Evolutionary conservation across 768 basidiomycete genomes (phyloP).

Genomic region (Rhodotorula babjevae): DNA sequence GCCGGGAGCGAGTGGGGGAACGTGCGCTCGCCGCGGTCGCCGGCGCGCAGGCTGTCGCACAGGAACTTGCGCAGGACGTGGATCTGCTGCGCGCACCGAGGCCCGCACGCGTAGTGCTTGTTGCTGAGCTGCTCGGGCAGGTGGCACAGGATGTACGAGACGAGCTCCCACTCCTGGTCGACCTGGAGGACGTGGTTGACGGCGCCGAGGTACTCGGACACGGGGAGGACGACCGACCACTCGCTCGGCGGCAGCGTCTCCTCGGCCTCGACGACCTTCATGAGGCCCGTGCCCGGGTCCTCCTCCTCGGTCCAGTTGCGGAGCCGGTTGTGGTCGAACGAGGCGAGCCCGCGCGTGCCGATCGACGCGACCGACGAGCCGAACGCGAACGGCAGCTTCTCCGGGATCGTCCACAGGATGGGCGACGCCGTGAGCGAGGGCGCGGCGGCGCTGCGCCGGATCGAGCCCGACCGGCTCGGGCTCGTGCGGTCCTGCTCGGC

Average conservation of each 20-base stretch:
- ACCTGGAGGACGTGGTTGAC: conserved; percentile 64
- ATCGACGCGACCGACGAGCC: conserved; percentile 1
- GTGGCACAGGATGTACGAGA: conserved; percentile 86
- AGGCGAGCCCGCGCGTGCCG: conserved; percentile 34
- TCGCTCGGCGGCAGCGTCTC: conserved; percentile 8
- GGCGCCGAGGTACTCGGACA: conserved; percentile 66
- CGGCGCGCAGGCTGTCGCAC: conserved; percentile 62
- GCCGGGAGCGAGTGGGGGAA: conserved; percentile 43
- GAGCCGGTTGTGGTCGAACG: conserved; percentile 44
- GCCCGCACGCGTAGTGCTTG: conserved; percentile 94
- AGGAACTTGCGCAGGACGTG: conserved; percentile 61
- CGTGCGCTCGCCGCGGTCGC: conserved; percentile 53
- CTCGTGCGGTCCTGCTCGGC: conserved; percentile 24
- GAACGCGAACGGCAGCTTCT: conserved; percentile 58
- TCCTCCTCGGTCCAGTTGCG: conserved; percentile 42
- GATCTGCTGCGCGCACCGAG: conserved; percentile 63
- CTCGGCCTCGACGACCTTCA: conserved; percentile 44
- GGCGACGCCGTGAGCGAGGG: conserved; percentile 7
- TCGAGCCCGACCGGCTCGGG: conserved; percentile 25
- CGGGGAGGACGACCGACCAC: conserved; percentile 52
- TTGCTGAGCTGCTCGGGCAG: conserved; percentile 85
- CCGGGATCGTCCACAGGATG: conserved; percentile 66
- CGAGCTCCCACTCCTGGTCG: conserved; percentile 84
- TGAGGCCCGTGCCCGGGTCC: conserved; percentile 37
- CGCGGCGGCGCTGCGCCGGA: background rate